phyloP scores from a whole-genome alignment of 2,329 filamentous ascomycete species.

The Talaromyces sp. region DNA sequence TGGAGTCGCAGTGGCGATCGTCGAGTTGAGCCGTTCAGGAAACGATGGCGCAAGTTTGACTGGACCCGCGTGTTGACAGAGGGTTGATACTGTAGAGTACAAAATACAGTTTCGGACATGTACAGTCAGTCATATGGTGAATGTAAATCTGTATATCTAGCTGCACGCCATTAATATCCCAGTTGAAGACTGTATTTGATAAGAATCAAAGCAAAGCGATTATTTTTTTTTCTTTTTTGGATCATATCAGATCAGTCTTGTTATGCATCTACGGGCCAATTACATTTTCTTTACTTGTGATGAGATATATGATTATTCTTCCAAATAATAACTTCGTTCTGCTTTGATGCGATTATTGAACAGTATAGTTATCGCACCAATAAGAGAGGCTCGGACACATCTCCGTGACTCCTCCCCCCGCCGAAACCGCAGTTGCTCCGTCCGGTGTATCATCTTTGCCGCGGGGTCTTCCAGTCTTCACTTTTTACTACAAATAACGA shows the following conservation, averaged over 20 bases:
- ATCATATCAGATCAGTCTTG: no score
- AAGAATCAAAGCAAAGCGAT: not conserved
- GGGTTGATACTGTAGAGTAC: slow-evolving; percentile 20
- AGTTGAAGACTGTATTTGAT: not conserved
- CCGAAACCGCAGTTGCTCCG: not conserved
- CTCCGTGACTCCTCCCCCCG: not conserved
- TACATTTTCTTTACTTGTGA: no score
- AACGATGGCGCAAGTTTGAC: slow-evolving; percentile 87
- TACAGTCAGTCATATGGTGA: no score
- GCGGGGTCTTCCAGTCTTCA: not conserved
- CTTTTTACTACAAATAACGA: not conserved
- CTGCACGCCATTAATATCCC: not conserved
- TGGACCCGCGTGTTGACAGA: slow-evolving; percentile 65
- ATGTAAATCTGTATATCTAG: not conserved
- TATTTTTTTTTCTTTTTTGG: no score
- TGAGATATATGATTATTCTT: no score
- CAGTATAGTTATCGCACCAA: not conserved
- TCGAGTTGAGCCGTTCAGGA: slow-evolving; percentile 72
- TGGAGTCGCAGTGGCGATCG: slow-evolving; percentile 66
- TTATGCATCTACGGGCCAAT: no score
- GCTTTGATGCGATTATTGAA: no score
- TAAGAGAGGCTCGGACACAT: not conserved
- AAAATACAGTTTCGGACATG: no score
- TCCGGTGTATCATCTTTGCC: not conserved
- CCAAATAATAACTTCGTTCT: no score